Conservation (phyloP, 108 stramenopile genomes). For the Fragilaria radians region DNA sequence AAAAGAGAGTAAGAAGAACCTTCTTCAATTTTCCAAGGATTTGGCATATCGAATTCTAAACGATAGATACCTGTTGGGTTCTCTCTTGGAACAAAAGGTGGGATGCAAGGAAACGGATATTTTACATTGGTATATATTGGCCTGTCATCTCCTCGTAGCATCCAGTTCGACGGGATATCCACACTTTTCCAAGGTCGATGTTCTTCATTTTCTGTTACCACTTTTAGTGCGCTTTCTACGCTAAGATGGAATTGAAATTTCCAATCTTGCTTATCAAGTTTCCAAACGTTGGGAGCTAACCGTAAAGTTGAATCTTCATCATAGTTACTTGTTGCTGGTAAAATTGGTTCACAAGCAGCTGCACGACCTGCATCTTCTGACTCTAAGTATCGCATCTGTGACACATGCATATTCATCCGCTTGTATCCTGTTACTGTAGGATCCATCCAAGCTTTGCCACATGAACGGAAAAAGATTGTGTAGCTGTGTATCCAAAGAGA, state of each 20-base stretch:
- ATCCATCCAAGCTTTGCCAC: constrained; percentile 50
- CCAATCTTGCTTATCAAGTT: constrained; percentile 16
- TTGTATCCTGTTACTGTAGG: constrained; percentile 26
- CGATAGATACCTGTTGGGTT: constrained; percentile 86
- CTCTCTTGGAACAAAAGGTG: constrained; percentile 32
- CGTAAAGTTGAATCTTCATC: not conserved
- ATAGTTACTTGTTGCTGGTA: constrained; percentile 12
- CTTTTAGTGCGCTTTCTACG: constrained; percentile 26
- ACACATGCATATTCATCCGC: constrained; percentile 37
- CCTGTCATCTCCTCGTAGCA: constrained; percentile 30
- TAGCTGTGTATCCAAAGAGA: constrained; percentile 4
- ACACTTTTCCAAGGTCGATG: constrained; percentile 20
- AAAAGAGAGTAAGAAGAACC: constrained; percentile 31
- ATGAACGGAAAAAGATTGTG: constrained; percentile 1
- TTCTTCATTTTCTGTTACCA: constrained; percentile 6
- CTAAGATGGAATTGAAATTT: constrained; percentile 26
- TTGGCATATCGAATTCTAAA: constrained; percentile 32
- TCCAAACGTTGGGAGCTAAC: constrained; percentile 14
- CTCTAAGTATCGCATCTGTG: constrained; percentile 27
- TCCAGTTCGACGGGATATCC: constrained; percentile 44
- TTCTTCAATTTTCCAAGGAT: constrained; percentile 26
- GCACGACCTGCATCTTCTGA: constrained; percentile 19
- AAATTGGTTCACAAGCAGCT: constrained; percentile 36
- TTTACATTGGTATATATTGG: constrained; percentile 53
- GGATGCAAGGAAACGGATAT: constrained; percentile 44